Percentiles rank a stretch among this genome's conserved stretches.
Evolutionary conservation across 1,284 basidiomycete species (phyloP).

Genomic region (Heterobasidion occidentale): DNA sequence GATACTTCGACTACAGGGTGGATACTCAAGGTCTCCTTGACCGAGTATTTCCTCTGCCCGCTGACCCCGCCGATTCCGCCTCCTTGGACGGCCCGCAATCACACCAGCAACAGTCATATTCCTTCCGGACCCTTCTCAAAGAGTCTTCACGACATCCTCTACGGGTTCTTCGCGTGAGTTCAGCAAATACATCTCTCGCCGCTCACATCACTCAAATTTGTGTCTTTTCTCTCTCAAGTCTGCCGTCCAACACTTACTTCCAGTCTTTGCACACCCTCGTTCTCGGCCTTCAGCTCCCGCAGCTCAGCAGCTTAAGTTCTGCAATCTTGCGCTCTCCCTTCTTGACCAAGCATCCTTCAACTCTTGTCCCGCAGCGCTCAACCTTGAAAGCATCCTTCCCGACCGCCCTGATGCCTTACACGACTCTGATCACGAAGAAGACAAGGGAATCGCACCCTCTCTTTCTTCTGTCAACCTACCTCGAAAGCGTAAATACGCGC

Average conservation of each 20-base stretch:
- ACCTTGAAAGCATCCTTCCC: conserved; percentile 36
- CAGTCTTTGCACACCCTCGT: conserved; percentile 58
- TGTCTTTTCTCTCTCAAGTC: conserved; percentile 26
- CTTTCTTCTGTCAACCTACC: conserved; percentile 14
- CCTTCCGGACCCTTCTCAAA: conserved; percentile 56
- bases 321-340: conserved; percentile 60
- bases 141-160: conserved; percentile 46
- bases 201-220: conserved; percentile 1
- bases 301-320: conserved; percentile 64
- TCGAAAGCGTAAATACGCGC: conserved; percentile 50
- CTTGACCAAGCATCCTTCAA: conserved; percentile 59
- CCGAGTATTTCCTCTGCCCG: conserved; percentile 58
- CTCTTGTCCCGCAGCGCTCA: conserved; percentile 34
- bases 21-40: conserved; percentile 74
- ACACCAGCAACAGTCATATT: conserved; percentile 30
- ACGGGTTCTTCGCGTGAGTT: conserved; percentile 40
- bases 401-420: conserved; percentile 14
- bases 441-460: conserved; percentile 15
- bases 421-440: conserved; percentile 15
- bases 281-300: conserved; percentile 52
- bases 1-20: conserved; percentile 30
- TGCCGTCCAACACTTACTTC: conserved; percentile 58
- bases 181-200: conserved; percentile 1
- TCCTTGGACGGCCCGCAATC: conserved; percentile 19
- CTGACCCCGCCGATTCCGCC: conserved; percentile 28